Conservation (phyloP, 2,329 filamentous ascomycete species). For the Botrytis pseudocinerea region DNA sequence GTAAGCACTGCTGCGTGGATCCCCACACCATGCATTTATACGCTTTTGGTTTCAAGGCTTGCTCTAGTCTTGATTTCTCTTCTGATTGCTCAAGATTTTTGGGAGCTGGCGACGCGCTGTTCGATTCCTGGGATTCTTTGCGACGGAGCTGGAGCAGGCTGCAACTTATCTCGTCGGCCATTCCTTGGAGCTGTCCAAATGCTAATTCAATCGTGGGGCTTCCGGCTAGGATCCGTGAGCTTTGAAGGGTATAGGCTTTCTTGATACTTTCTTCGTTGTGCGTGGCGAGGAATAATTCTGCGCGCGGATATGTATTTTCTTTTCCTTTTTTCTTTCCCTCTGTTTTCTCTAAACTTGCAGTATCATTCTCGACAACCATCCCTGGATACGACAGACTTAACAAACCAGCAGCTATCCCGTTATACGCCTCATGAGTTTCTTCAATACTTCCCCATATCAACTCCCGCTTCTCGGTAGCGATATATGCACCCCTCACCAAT, state of each 20-base stretch:
- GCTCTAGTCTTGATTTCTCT: too few species aligned
- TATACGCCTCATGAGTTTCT: constrained; percentile 53
- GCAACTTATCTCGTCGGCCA: constrained; percentile 87
- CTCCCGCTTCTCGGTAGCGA: constrained; percentile 49
- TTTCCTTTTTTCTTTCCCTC: not conserved
- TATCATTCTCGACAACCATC: not conserved
- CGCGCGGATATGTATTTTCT: constrained; percentile 27
- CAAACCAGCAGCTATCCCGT: constrained; percentile 51
- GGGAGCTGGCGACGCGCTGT: too few species aligned
- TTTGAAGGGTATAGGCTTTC: constrained; percentile 52
- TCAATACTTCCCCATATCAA: constrained; percentile 50
- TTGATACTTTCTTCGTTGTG: constrained; percentile 75
- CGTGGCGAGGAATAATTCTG: constrained; percentile 70
- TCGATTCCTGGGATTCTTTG: not conserved
- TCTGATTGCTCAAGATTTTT: not conserved
- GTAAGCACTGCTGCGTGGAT: constrained; percentile 74
- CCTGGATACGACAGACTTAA: constrained; percentile 47
- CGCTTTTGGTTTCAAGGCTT: constrained; percentile 41
- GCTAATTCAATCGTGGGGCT: constrained; percentile 46
- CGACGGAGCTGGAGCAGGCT: constrained; percentile 45
- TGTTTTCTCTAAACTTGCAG: constrained; percentile 20
- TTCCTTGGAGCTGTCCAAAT: constrained; percentile 83
- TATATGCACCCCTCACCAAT: constrained; percentile 55
- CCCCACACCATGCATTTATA: constrained; percentile 70
- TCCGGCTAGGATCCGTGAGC: constrained; percentile 44